Evolutionary conservation across 1,284 basidiomycete species (phyloP).

Genomic region (Boletus chippewaensis): DNA sequence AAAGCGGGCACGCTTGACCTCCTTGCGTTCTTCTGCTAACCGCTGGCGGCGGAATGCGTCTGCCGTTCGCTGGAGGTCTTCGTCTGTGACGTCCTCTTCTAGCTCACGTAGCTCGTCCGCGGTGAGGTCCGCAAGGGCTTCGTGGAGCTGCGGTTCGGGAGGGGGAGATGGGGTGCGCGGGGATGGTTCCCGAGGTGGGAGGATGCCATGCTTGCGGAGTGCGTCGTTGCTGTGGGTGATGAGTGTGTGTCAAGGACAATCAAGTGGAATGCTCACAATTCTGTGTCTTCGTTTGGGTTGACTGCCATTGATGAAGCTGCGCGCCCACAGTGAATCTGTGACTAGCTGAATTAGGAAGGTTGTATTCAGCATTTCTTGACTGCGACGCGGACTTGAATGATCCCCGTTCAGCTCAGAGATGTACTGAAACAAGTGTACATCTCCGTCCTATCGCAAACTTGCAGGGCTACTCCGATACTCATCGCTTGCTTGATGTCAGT

Average conservation of each 20-base stretch:
- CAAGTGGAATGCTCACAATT: constrained; percentile 60
- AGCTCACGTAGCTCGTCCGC: constrained; percentile 62
- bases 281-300: constrained; percentile 85
- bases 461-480: constrained; percentile 14
- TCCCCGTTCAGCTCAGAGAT: constrained; percentile 15
- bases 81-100: constrained; percentile 61
- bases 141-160: constrained; percentile 57
- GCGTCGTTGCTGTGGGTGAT: constrained; percentile 71
- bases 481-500: constrained; percentile 25
- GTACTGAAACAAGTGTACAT: constrained; percentile 19
- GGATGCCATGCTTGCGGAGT: constrained; percentile 84
- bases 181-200: constrained; percentile 67
- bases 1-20: constrained; percentile 66
- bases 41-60: constrained; percentile 64
- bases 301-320: constrained; percentile 45
- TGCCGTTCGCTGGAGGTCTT: constrained; percentile 75
- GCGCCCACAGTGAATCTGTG: constrained; percentile 16
- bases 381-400: constrained; percentile 27
- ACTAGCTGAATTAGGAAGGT: constrained; percentile 26
- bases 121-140: constrained; percentile 62
- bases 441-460: constrained; percentile 7
- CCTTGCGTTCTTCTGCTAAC: constrained; percentile 58
- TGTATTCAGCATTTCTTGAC: constrained; percentile 22
- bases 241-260: background rate
- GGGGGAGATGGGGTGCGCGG: constrained; percentile 72